Evolutionary conservation across 768 basidiomycete species (phyloP).

Genomic region (Calvatia gigantea): DNA sequence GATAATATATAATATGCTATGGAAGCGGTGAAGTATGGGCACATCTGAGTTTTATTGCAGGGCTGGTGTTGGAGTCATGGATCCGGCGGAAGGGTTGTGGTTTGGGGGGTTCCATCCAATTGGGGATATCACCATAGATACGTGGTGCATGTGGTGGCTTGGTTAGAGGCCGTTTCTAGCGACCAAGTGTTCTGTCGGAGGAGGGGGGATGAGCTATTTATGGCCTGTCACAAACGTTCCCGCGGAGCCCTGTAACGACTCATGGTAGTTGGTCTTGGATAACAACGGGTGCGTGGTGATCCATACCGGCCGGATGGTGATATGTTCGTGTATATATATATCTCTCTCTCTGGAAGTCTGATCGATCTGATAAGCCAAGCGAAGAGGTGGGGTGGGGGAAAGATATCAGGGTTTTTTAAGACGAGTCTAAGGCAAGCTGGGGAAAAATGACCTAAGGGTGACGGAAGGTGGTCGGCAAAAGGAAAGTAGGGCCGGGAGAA

Average conservation of each 20-base stretch:
- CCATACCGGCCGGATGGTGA: conserved; percentile 3
- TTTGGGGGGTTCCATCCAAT: not conserved
- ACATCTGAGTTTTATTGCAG: not conserved
- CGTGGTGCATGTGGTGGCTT: not conserved
- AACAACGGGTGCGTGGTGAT: not conserved
- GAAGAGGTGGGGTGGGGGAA: not conserved
- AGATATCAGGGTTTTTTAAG: not conserved
- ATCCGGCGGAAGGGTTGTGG: not conserved
- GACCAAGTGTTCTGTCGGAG: not conserved
- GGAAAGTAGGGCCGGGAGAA: not conserved
- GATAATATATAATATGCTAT: not conserved
- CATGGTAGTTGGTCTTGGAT: not conserved
- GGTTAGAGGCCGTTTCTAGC: not conserved
- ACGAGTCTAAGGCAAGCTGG: not conserved
- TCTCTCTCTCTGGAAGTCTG: not conserved
- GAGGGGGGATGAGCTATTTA: not conserved
- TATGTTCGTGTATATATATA: not conserved
- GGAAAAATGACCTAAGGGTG: not conserved
- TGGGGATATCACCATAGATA: conserved; percentile 12
- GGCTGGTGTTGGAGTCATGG: not conserved
- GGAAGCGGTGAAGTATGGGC: not conserved
- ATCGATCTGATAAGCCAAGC: conserved; percentile 3
- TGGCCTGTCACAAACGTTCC: not conserved
- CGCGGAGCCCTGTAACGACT: not conserved
- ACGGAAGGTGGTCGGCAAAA: not conserved